Evolutionary conservation across 2,329 filamentous ascomycete species (phyloP), one percentile per base, ranked within the genome.

Genomic region (Colletotrichum gigasporum): DNA sequence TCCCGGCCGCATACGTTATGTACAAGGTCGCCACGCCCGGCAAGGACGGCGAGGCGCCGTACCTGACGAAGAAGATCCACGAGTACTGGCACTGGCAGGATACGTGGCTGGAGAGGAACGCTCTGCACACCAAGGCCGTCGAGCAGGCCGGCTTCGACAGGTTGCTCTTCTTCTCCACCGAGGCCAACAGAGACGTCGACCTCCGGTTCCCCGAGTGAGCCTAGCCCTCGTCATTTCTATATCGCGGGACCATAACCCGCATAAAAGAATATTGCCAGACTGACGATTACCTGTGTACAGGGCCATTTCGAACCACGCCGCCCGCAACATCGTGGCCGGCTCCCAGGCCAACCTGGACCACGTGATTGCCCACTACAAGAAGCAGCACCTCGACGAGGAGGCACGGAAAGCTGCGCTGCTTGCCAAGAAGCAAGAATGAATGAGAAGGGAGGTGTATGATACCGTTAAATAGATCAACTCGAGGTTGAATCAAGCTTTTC

Each of bases 151-250:
- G 83, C 42, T 83, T 80, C 72, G 85, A 88, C 77, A 84, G 82
- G 71, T 83, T 87, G 69, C 78, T 88, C 53, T 82, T 88, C 69
- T 74, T 80, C 69, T 78, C 83, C 69, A 76, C 74, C 56, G 37
- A 39, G 16, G 74, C 72, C 34, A 72, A 76, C 69, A 79, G 79
- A 72, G 80, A 79, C 73, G 76, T 85, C 69, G 84, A 88, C 66
- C 79, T 88, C 68, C 80, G 82, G 69, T 86, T 76, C 68, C 86
- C 86, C 44, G 86, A 89, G 86, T 89, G 81, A 66, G 85, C 83
- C 26, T 12, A n/a, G n/a, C 7, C 8, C 39, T 24, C 34, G 8
- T 44, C 22, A 35, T 11, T 12, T 26, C 18, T 20, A n/a, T n/a
- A n/a, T n/a, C n/a, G n/a, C n/a, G n/a, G n/a, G n/a, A n/a, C n/a